Conservation (phyloP, 192 early-diverging fungal genomes). For the Gaertneriomyces semiglobifer region DNA sequence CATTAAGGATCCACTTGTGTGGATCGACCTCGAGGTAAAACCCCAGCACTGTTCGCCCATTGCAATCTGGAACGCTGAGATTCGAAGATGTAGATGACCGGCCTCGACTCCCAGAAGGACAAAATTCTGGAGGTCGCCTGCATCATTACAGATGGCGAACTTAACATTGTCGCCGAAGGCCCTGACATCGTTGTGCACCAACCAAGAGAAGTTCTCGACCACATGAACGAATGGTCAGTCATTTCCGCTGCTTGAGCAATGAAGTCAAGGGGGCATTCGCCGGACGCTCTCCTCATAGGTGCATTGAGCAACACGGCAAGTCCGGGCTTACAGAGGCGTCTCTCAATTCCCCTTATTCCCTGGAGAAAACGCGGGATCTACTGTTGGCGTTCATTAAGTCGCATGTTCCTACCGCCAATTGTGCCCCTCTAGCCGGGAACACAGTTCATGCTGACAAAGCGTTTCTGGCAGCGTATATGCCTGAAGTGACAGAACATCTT, state of each 20-base stretch:
- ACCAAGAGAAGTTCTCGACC: constrained; percentile 68
- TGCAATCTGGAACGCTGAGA: neutral
- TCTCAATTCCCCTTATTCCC: constrained; percentile 7
- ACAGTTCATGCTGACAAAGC: constrained; percentile 87
- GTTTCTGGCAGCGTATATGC: constrained; percentile 82
- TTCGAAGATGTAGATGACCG: constrained; percentile 59
- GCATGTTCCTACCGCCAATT: constrained; percentile 58
- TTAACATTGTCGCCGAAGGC: constrained; percentile 73
- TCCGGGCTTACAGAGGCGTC: constrained; percentile 18
- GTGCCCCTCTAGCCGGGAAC: constrained; percentile 84
- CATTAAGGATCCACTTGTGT: constrained; percentile 64
- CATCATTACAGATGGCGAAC: constrained; percentile 82
- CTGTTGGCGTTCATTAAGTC: constrained; percentile 72
- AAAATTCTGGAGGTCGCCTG: constrained; percentile 87
- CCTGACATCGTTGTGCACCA: constrained; percentile 32
- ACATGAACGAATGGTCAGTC: constrained; percentile 83
- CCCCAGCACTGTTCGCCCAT: neutral
- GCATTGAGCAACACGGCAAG: constrained; percentile 74
- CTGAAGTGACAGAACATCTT: constrained; percentile 63
- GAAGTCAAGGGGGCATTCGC: neutral
- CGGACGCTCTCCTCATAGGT: constrained; percentile 24
- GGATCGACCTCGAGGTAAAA: constrained; percentile 75
- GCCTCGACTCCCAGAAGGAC: constrained; percentile 67
- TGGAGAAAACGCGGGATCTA: constrained; percentile 11
- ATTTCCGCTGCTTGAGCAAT: neutral